These are phyloP conservation scores for Udeniomyces megalosporus DNA, from an alignment of 768 basidiomycete genomes.

Conservation along the genomic window DNA sequence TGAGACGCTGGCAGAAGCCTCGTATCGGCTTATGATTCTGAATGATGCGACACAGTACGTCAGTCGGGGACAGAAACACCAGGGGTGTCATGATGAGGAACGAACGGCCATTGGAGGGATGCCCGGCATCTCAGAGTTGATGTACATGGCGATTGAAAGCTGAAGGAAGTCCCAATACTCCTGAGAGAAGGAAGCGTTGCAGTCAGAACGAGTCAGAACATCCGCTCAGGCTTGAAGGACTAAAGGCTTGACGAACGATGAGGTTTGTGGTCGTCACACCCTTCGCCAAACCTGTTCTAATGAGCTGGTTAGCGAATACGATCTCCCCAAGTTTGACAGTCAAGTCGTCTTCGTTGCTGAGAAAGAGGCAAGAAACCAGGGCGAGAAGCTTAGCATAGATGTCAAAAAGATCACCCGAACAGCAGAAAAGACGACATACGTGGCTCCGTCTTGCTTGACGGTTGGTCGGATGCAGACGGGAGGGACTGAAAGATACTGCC, in stretches of 20 bases:
- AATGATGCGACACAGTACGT: not conserved
- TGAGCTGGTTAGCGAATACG: constrained; percentile 79
- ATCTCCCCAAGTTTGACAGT: constrained; percentile 97
- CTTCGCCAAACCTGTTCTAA: constrained; percentile 74
- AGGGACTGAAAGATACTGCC: constrained; percentile 97
- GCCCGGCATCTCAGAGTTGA: constrained; percentile 93
- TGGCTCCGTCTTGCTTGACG: constrained; percentile 88
- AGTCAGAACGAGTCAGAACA: not conserved
- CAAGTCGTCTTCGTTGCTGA: constrained; percentile 89
- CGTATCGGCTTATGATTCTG: constrained; percentile 81
- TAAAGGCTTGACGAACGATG: constrained; percentile 60
- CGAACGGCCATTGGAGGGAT: constrained; percentile 54
- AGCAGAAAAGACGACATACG: constrained; percentile 22
- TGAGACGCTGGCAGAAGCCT: constrained; percentile 91
- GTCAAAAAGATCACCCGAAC: no score
- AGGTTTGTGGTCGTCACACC: constrained; percentile 76
- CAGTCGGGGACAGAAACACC: not conserved
- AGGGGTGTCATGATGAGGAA: not conserved
- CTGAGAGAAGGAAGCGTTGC: constrained; percentile 30
- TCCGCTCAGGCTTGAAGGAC: no score
- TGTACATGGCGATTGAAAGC: constrained; percentile 86
- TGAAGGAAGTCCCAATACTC: constrained; percentile 99
- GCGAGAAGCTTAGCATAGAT: not conserved
- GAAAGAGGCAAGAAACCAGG: not conserved
- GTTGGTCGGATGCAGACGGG: constrained; percentile 95